These are phyloP conservation scores for Cryphonectria japonica DNA, from an alignment of 2,329 filamentous ascomycete species.

Conservation along the genomic window DNA sequence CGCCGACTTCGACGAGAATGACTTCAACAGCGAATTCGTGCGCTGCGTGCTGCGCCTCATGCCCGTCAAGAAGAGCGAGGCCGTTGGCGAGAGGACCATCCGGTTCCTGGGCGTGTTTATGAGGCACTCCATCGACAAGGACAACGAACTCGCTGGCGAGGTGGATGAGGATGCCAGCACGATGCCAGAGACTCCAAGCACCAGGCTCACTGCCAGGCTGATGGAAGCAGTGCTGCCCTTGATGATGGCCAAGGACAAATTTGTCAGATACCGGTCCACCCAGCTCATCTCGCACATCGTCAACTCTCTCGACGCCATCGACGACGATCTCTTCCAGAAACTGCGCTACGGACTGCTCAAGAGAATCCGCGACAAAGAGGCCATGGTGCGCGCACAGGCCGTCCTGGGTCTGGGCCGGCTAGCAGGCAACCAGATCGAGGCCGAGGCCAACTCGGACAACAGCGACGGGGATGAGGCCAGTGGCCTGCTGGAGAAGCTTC, in stretches of 20 bases:
- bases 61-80: slow-evolving; percentile 88
- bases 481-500: slow-evolving; percentile 78
- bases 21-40: slow-evolving; percentile 85
- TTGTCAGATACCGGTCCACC: slow-evolving; percentile 84
- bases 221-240: slow-evolving; percentile 75
- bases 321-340: slow-evolving; percentile 86
- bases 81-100: slow-evolving; percentile 81
- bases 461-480: slow-evolving; percentile 69
- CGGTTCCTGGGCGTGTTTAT: slow-evolving; percentile 89
- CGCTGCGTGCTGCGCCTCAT: slow-evolving; percentile 82
- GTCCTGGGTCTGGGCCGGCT: slow-evolving; percentile 87
- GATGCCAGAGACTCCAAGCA: slow-evolving; percentile 82
- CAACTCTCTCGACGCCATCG: slow-evolving; percentile 88
- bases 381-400: slow-evolving; percentile 88
- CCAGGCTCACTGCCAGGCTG: slow-evolving; percentile 74
- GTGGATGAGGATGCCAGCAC: slow-evolving; percentile 70
- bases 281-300: slow-evolving; percentile 90
- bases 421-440: slow-evolving; percentile 76
- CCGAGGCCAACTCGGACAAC: slow-evolving; percentile 70
- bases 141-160: slow-evolving; percentile 68
- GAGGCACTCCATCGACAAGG: slow-evolving; percentile 70
- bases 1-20: slow-evolving; percentile 77
- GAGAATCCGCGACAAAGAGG: slow-evolving; percentile 90
- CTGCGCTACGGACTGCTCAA: slow-evolving; percentile 79
- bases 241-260: slow-evolving; percentile 88